Evolutionary conservation across 257 asterid genomes (phyloP).

Genomic region (Gardenia jasminoides): DNA sequence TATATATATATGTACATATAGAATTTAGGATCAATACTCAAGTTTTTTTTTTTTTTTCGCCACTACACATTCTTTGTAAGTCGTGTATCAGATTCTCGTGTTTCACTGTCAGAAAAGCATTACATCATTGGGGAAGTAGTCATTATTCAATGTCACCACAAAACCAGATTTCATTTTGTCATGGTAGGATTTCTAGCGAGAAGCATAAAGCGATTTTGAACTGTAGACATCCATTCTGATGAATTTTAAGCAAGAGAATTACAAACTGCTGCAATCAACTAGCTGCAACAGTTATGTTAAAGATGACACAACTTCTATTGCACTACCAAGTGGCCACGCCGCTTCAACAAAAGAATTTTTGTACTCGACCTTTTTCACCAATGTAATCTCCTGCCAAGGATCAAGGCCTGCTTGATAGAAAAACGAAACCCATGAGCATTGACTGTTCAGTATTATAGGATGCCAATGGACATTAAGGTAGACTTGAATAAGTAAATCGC

Average conservation of each 20-base stretch:
- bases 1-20: too few species aligned
- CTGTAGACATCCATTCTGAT: not conserved
- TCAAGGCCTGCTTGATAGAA: conserved; percentile 31
- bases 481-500: conserved; percentile 21
- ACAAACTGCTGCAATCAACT: not conserved
- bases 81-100: not conserved
- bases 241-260: not conserved
- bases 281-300: conserved; percentile 5
- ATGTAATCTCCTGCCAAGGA: conserved; percentile 41
- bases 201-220: not conserved
- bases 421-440: not conserved
- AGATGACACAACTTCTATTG: conserved; percentile 45
- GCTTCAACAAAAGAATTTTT: conserved; percentile 44
- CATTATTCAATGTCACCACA: not conserved
- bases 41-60: too few species aligned
- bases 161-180: not conserved
- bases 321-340: conserved; percentile 54
- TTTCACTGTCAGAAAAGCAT: not conserved
- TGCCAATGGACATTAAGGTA: too few species aligned
- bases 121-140: not conserved
- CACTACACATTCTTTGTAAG: not conserved
- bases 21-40: too few species aligned
- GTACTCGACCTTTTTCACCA: conserved; percentile 46
- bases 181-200: not conserved
- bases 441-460: not conserved